Percentiles rank a stretch among this genome's conserved stretches.
Conservation (phyloP, 768 basidiomycete species). For the Kwoniella sp. region DNA sequence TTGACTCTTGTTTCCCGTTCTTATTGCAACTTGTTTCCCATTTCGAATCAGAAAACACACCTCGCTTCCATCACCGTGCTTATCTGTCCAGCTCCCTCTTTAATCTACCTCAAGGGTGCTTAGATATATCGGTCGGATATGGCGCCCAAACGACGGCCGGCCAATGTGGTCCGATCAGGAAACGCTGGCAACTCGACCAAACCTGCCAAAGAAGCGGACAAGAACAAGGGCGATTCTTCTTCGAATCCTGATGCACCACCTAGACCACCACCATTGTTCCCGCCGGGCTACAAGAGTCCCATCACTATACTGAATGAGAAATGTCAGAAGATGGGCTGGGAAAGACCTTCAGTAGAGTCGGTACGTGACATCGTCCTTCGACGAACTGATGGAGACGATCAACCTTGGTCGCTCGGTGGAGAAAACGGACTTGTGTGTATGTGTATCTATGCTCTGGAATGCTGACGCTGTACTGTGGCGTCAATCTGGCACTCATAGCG, state of each 20-base stretch:
- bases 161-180: constrained; percentile 80
- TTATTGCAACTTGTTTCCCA: too few relatives aligned
- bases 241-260: constrained; percentile 33
- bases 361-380: constrained; percentile 57
- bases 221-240: constrained; percentile 9
- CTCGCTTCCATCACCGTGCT: too few relatives aligned
- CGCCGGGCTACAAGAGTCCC: constrained; percentile 81
- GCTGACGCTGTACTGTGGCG: background rate
- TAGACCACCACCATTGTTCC: constrained; percentile 65
- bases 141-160: constrained; percentile 60
- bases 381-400: too few relatives aligned
- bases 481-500: constrained; percentile 15
- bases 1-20: too few relatives aligned
- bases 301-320: constrained; percentile 77
- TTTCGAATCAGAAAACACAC: too few relatives aligned
- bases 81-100: too few relatives aligned
- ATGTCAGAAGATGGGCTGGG: constrained; percentile 90
- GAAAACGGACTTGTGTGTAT: too few relatives aligned
- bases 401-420: too few relatives aligned
- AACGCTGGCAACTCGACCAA: constrained; percentile 88
- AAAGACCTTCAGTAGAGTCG: constrained; percentile 75
- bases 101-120: too few relatives aligned
- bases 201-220: constrained; percentile 55
- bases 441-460: too few relatives aligned
- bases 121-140: too few relatives aligned